Conservation (phyloP, 1,139 yeast species). For the Lodderomyces parapsilosis region DNA sequence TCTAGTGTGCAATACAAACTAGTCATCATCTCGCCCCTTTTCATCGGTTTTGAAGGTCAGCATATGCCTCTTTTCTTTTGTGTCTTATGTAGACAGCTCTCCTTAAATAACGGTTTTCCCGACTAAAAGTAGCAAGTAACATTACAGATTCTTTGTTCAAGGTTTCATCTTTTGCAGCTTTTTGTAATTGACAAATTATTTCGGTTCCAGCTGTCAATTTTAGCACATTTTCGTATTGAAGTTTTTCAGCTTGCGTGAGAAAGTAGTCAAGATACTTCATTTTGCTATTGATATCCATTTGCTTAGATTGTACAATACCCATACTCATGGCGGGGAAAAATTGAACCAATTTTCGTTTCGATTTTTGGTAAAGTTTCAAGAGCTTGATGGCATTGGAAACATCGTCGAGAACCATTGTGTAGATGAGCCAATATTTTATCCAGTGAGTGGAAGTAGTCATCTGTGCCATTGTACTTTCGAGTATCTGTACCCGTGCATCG, state of each 20-base stretch:
- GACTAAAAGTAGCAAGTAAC: conserved; percentile 16
- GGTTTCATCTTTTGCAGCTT: conserved; percentile 2
- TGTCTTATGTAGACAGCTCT: conserved; percentile 2
- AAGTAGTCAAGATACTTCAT: conserved; percentile 22
- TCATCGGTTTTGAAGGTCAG: no score
- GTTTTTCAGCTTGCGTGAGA: conserved; percentile 15
- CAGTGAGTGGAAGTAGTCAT: conserved; percentile 17
- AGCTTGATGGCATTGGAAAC: conserved; percentile 24
- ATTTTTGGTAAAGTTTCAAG: conserved; percentile 19
- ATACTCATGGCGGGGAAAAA: conserved; percentile 22
- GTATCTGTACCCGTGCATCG: conserved; percentile 11
- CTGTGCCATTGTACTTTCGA: conserved; percentile 18
- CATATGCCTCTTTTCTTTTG: not conserved
- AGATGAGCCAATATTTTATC: conserved; percentile 23
- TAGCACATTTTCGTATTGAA: conserved; percentile 22
- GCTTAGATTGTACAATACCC: conserved; percentile 24
- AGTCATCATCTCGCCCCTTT: no score
- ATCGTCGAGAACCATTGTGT: conserved; percentile 25
- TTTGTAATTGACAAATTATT: conserved; percentile 12
- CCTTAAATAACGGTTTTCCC: conserved; percentile 9
- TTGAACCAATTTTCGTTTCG: conserved; percentile 18
- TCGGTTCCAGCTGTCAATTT: conserved; percentile 16
- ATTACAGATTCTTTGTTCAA: conserved; percentile 12
- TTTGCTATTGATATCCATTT: conserved; percentile 17
- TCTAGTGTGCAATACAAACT: no score